phyloP scores from a whole-genome alignment of 2,329 filamentous ascomycete species.

The Neoarthrinium moseri region DNA sequence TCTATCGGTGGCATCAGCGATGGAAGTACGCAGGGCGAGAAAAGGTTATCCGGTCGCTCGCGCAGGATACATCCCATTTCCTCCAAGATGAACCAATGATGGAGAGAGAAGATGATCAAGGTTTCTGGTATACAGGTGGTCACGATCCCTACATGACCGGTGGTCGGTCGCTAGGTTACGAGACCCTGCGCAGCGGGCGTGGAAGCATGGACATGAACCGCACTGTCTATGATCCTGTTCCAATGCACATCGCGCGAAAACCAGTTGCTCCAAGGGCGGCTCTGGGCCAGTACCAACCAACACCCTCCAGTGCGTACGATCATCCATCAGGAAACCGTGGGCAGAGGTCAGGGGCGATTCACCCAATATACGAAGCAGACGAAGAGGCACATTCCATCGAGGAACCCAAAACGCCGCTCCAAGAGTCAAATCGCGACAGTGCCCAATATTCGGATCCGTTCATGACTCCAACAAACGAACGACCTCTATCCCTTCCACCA shows the following conservation, averaged over 20 bases:
- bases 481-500: slow-evolving; percentile 24
- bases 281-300: slow-evolving; percentile 35
- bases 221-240: slow-evolving; percentile 23
- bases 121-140: slow-evolving; percentile 45
- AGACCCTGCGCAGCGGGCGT: slow-evolving; percentile 40
- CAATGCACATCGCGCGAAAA: slow-evolving; percentile 25
- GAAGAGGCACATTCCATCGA: slow-evolving; percentile 37
- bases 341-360: slow-evolving; percentile 41
- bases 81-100: slow-evolving; percentile 46
- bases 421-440: slow-evolving; percentile 18
- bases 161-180: slow-evolving; percentile 46
- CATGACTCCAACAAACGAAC: slow-evolving; percentile 38
- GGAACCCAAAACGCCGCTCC: slow-evolving; percentile 21
- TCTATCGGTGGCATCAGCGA: slow-evolving; percentile 46
- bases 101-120: slow-evolving; percentile 34
- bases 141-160: slow-evolving; percentile 39
- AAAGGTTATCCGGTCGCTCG: slow-evolving; percentile 45
- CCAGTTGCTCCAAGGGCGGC: slow-evolving; percentile 25
- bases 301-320: slow-evolving; percentile 26
- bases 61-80: slow-evolving; percentile 48
- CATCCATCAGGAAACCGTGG: slow-evolving; percentile 17
- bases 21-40: slow-evolving; percentile 36
- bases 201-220: slow-evolving; percentile 21
- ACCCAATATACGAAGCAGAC: slow-evolving; percentile 59
- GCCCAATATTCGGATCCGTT: slow-evolving; percentile 47